Evolutionary conservation across 2,329 filamentous ascomycete genomes (phyloP).

Genomic region (Colletotrichum kahawae): DNA sequence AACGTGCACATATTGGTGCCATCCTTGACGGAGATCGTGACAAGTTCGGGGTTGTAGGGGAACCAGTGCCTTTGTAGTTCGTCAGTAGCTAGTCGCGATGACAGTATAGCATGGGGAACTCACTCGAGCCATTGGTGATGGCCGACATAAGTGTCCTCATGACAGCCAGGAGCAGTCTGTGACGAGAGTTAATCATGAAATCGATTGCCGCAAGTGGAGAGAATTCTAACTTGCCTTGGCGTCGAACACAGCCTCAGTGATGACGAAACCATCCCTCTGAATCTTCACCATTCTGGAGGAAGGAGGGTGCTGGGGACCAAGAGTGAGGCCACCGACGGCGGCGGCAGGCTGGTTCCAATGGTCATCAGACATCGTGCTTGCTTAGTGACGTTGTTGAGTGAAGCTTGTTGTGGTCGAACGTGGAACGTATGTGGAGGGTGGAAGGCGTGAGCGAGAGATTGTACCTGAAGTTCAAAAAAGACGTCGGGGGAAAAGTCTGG

Average conservation of each 20-base stretch:
- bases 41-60: background rate
- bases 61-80: conserved; percentile 2
- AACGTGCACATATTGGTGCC: background rate
- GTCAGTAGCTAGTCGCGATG: background rate
- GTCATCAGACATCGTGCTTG: background rate
- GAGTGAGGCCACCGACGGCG: background rate
- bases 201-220: background rate
- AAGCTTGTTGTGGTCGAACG: background rate
- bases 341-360: background rate
- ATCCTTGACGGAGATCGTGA: background rate
- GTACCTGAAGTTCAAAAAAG: background rate
- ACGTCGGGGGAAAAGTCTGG: background rate
- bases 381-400: background rate
- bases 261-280: background rate
- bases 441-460: background rate
- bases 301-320: background rate
- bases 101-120: background rate
- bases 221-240: background rate
- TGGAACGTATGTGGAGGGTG: background rate
- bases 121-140: conserved; percentile 3
- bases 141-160: background rate
- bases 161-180: background rate
- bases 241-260: background rate
- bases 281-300: background rate
- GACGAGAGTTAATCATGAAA: background rate